These are phyloP conservation scores for Lepidium didymum DNA, from an alignment of 345 rosid species.

Conservation along the genomic window DNA sequence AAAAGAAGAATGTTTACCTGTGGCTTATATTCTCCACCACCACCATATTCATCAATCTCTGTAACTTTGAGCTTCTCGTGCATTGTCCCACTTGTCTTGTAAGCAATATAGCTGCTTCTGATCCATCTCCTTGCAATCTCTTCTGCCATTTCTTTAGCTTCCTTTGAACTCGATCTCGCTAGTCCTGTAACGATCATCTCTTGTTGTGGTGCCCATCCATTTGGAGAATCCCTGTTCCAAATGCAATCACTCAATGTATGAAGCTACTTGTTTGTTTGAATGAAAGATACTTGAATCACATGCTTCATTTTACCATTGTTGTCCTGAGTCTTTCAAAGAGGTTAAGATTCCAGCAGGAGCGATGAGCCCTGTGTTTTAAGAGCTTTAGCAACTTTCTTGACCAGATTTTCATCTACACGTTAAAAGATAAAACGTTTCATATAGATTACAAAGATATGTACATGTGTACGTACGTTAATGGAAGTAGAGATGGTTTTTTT, in stretches of 20 bases:
- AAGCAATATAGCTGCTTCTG: conserved; percentile 49
- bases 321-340: conserved; percentile 55
- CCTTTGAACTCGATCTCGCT: conserved; percentile 37
- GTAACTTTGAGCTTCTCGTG: conserved; percentile 44
- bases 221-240: conserved; percentile 74
- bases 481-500: conserved; percentile 14
- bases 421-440: not conserved
- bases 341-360: conserved; percentile 63
- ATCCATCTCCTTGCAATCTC: conserved; percentile 74
- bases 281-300: not conserved
- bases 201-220: conserved; percentile 92
- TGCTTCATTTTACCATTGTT: conserved; percentile 56
- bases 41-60: conserved; percentile 51
- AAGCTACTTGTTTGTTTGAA: not conserved
- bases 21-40: conserved; percentile 64
- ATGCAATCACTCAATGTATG: not conserved
- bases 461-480: not conserved
- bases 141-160: conserved; percentile 62
- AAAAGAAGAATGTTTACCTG: conserved; percentile 35
- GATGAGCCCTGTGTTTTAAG: conserved; percentile 65
- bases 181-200: conserved; percentile 78
- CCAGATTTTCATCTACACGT: conserved; percentile 45
- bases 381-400: conserved; percentile 48
- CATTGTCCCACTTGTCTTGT: conserved; percentile 49
- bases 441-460: not conserved